A percentile compares a stretch with the other conserved stretches of the same genome.
These are phyloP conservation scores for Cetradonia linearis DNA, from an alignment of 495 filamentous ascomycete species.

Conservation along the genomic window DNA sequence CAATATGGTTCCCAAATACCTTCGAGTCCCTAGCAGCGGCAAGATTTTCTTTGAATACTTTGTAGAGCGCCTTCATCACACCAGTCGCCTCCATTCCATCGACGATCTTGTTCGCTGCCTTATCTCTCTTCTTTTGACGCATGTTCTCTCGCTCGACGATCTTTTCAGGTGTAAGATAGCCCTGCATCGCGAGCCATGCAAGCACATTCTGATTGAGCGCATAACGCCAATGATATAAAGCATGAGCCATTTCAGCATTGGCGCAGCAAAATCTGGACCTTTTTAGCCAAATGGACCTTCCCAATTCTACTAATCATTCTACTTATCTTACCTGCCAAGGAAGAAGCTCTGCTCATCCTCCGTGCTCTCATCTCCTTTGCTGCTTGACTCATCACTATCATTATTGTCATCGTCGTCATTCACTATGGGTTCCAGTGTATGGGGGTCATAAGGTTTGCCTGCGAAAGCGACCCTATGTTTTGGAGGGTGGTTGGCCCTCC, in stretches of 20 bases:
- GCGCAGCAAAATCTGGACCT: conserved; percentile 45
- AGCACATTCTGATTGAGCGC: conserved; percentile 62
- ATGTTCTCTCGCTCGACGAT: conserved; percentile 45
- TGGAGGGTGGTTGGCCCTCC: conserved; percentile 56
- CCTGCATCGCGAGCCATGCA: conserved; percentile 45
- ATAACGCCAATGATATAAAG: conserved; percentile 64
- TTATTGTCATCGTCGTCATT: conserved; percentile 37
- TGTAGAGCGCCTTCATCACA: conserved; percentile 47
- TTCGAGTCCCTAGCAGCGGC: conserved; percentile 43
- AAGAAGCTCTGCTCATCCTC: conserved; percentile 33
- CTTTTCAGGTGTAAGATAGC: conserved; percentile 42
- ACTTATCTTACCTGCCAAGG: conserved; percentile 34
- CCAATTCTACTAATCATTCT: neutral
- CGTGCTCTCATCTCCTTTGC: conserved; percentile 29
- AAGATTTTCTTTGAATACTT: conserved; percentile 49
- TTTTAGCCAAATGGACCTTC: neutral
- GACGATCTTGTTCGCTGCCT: conserved; percentile 47
- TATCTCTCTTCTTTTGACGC: conserved; percentile 42
- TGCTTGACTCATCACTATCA: conserved; percentile 25
- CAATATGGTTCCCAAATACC: conserved; percentile 23
- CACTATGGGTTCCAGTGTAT: conserved; percentile 56
- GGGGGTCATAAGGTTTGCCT: conserved; percentile 60
- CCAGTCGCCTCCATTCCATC: conserved; percentile 46
- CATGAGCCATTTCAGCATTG: conserved; percentile 61
- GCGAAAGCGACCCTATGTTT: conserved; percentile 50